These are phyloP conservation scores for Graphilbum sp. DNA, from an alignment of 2,329 filamentous ascomycete species.

Conservation along the genomic window DNA sequence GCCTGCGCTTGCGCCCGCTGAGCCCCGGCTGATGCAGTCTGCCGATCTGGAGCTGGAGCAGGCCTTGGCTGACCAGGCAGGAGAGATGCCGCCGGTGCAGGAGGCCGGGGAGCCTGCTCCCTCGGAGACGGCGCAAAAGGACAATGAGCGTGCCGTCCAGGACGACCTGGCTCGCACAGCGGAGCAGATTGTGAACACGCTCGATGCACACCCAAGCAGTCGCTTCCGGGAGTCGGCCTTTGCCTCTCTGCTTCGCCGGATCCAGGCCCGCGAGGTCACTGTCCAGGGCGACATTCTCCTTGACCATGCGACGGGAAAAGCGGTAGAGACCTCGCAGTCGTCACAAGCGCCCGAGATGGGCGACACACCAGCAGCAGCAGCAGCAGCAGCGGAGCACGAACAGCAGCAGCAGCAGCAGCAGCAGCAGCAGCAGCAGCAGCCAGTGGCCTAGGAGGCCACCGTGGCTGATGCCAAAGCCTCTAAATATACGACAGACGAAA, in stretches of 20 bases:
- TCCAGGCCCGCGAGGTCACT: constrained; percentile 55
- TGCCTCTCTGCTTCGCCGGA: constrained; percentile 56
- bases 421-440: too few relatives aligned
- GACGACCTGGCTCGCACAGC: constrained; percentile 60
- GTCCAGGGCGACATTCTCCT: constrained; percentile 41
- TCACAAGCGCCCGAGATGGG: not conserved
- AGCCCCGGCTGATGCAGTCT: too few relatives aligned
- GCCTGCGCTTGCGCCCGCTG: too few relatives aligned
- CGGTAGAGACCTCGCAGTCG: constrained; percentile 6
- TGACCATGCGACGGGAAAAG: constrained; percentile 13
- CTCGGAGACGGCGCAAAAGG: too few relatives aligned
- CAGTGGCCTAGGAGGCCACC: too few relatives aligned
- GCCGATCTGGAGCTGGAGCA: not conserved
- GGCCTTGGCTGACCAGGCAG: not conserved
- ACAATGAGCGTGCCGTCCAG: constrained; percentile 4
- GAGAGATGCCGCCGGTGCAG: not conserved
- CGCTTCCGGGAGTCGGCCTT: constrained; percentile 73
- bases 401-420: too few relatives aligned
- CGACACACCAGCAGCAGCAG: too few relatives aligned
- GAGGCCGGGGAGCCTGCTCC: too few relatives aligned
- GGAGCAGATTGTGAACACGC: constrained; percentile 49
- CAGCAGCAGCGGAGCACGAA: too few relatives aligned
- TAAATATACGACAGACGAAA: too few relatives aligned
- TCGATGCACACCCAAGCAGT: constrained; percentile 49
- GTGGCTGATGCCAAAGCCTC: too few relatives aligned